Percentiles rank a stretch among this genome's conserved stretches.
phyloP scores from a whole-genome alignment of 768 basidiomycete genomes.

The Pleurotus salmoneostramineus region DNA sequence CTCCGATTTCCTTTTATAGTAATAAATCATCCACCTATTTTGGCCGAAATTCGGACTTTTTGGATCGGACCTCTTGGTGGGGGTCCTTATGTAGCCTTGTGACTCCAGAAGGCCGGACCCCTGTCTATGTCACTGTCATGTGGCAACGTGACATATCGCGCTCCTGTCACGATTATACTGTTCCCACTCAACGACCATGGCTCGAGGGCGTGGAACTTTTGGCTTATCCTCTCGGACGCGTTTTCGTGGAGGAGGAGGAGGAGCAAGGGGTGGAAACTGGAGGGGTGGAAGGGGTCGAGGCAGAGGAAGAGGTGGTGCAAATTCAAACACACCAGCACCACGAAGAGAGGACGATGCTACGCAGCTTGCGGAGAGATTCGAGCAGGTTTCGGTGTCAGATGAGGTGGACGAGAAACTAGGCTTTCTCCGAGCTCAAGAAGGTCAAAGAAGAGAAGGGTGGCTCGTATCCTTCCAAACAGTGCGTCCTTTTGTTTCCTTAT shows the following conservation, averaged over 20 bases:
- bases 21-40: no score
- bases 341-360: slow-evolving; percentile 86
- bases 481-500: slow-evolving; percentile 20
- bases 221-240: slow-evolving; percentile 52
- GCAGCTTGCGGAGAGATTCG: slow-evolving; percentile 81
- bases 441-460: slow-evolving; percentile 81
- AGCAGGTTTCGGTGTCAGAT: slow-evolving; percentile 69
- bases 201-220: slow-evolving; percentile 52
- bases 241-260: slow-evolving; percentile 42
- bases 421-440: slow-evolving; percentile 79
- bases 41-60: no score
- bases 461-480: slow-evolving; percentile 98
- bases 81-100: background rate
- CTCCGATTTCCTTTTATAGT: no score
- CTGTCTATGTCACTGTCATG: background rate
- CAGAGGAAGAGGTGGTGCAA: slow-evolving; percentile 41
- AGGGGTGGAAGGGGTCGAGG: slow-evolving; percentile 47
- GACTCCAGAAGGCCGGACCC: background rate
- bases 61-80: no score
- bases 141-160: slow-evolving; percentile 12
- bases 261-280: slow-evolving; percentile 37
- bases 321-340: slow-evolving; percentile 44
- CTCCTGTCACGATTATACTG: background rate
- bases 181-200: slow-evolving; percentile 27
- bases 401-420: slow-evolving; percentile 95